Evolutionary conservation across 176 grass and related monocot genomes (phyloP).

Genomic region (Poa pratensis): DNA sequence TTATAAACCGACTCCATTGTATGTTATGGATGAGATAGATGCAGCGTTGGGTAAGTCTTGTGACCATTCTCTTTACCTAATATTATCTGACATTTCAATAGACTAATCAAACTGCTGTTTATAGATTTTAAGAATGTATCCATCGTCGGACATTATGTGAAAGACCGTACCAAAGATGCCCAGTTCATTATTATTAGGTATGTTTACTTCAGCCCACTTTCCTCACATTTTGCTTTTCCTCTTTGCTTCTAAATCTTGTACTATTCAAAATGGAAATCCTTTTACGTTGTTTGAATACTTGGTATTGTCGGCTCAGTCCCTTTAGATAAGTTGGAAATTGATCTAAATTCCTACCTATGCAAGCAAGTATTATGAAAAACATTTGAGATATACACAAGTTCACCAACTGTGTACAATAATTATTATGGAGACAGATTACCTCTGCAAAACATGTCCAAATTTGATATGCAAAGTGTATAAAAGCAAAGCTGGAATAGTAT

Average conservation of each 20-base stretch:
- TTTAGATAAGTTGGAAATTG: neutral
- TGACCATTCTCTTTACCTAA: neutral
- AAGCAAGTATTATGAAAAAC: neutral
- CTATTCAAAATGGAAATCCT: neutral
- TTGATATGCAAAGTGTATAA: neutral
- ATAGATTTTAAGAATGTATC: constrained; percentile 98
- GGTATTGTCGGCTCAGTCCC: neutral
- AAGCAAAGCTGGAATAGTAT: neutral
- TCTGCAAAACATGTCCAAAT: neutral
- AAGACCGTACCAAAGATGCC: constrained; percentile 95
- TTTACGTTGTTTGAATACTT: neutral
- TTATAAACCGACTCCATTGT: constrained; percentile 97
- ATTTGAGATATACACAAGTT: neutral
- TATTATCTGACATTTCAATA: neutral
- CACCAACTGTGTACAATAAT: neutral
- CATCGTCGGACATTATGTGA: constrained; percentile 97
- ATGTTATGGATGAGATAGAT: constrained; percentile 99
- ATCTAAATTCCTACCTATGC: neutral
- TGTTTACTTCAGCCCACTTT: neutral
- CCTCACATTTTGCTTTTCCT: neutral
- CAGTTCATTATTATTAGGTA: constrained; percentile 99
- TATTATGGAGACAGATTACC: neutral
- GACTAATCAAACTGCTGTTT: constrained; percentile 41
- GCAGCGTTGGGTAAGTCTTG: constrained; percentile 79
- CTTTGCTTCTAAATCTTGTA: neutral